Evolutionary conservation across 163 green algal genomes (phyloP).

Genomic region (Botryococcus braunii): DNA sequence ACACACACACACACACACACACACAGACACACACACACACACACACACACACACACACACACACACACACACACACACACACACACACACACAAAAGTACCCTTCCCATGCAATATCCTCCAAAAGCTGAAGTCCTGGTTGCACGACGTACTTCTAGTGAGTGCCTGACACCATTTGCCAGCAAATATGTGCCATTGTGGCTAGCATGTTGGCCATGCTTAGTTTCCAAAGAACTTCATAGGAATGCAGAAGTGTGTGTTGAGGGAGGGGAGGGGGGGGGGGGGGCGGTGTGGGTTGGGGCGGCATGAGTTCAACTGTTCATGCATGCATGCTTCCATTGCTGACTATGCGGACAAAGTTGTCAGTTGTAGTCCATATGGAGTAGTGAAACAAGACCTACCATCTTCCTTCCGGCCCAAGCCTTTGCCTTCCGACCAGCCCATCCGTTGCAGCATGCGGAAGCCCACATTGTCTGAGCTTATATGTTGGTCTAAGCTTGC

Average conservation of each 20-base stretch:
- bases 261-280: not conserved
- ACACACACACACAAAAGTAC: too few species aligned
- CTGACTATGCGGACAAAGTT: not conserved
- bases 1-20: too few species aligned
- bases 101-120: too few species aligned
- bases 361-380: not conserved
- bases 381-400: constrained; percentile 5
- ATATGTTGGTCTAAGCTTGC: constrained; percentile 24
- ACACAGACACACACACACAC: too few species aligned
- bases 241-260: not conserved
- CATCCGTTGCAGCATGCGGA: constrained; percentile 52
- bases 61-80: too few species aligned
- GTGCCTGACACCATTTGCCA: too few species aligned
- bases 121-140: too few species aligned
- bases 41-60: too few species aligned
- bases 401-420: constrained; percentile 43
- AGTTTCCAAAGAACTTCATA: not conserved
- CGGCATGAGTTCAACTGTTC: too few species aligned
- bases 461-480: constrained; percentile 41
- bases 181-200: too few species aligned
- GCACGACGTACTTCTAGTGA: too few species aligned
- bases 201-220: not conserved
- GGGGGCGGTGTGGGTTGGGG: too few species aligned
- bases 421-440: constrained; percentile 52
- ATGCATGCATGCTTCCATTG: not conserved